Percentiles rank a stretch among this genome's conserved stretches.
Evolutionary conservation across 805 yeast genomes (phyloP).

Genomic region (Candida suzukii): DNA sequence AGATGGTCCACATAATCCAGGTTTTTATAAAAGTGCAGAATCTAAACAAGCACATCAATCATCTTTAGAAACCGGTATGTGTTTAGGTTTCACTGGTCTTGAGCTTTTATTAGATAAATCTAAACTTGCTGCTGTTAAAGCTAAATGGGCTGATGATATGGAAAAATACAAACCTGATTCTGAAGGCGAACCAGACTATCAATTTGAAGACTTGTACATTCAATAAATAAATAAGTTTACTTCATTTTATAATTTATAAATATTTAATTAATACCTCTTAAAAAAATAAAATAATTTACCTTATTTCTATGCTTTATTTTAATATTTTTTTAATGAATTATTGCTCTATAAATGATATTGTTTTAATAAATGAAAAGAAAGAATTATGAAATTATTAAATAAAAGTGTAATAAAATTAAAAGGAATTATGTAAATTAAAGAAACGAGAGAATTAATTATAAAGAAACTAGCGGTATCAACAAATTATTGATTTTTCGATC

Average conservation of each 20-base stretch:
- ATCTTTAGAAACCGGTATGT: constrained; percentile 12
- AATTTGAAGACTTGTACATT: constrained; percentile 1
- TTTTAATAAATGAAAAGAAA: too few relatives aligned
- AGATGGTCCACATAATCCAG: constrained; percentile 16
- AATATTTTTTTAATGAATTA: too few relatives aligned
- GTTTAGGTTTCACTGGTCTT: constrained; percentile 13
- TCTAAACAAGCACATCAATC: constrained; percentile 9
- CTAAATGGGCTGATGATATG: constrained; percentile 9
- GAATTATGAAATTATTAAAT: too few relatives aligned
- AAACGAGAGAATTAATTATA: too few relatives aligned
- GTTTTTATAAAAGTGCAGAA: constrained; percentile 12
- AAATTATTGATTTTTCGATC: background rate
- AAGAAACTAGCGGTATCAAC: too few relatives aligned
- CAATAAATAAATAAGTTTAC: background rate
- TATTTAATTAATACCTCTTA: too few relatives aligned
- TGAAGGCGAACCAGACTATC: constrained; percentile 1
- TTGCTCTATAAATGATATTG: too few relatives aligned
- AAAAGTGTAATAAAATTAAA: too few relatives aligned
- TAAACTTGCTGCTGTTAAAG: constrained; percentile 7
- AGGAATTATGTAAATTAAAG: too few relatives aligned
- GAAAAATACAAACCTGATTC: constrained; percentile 6
- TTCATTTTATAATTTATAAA: too few relatives aligned
- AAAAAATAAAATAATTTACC: too few relatives aligned
- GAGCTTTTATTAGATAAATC: constrained; percentile 12
- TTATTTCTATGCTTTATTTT: too few relatives aligned